Percentiles rank a stretch among this genome's conserved stretches.
phyloP scores from a whole-genome alignment of 257 asterid species.

The Sherardia arvensis region DNA sequence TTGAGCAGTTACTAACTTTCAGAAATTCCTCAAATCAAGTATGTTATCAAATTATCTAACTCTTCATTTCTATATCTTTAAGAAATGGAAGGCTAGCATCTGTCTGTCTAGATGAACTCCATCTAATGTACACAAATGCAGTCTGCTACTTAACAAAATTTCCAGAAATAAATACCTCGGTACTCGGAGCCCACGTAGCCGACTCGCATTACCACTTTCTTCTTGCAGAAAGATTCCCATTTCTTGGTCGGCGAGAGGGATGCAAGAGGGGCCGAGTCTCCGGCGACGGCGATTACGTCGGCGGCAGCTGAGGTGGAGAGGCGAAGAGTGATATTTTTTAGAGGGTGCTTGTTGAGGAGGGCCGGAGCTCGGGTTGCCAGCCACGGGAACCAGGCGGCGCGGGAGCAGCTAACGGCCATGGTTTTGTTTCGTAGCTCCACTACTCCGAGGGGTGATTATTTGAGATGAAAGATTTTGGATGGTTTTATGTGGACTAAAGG shows the following conservation, averaged over 20 bases:
- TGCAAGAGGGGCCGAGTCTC: conserved; percentile 9
- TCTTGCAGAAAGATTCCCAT: conserved; percentile 80
- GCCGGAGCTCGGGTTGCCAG: conserved; percentile 16
- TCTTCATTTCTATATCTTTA: neutral
- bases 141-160: neutral
- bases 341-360: conserved; percentile 13
- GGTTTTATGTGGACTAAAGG: too few relatives aligned
- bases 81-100: neutral
- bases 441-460: neutral
- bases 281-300: conserved; percentile 12
- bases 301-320: conserved; percentile 21
- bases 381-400: conserved; percentile 27
- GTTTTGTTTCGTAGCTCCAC: neutral
- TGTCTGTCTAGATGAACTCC: neutral
- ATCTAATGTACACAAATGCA: neutral
- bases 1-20: too few relatives aligned
- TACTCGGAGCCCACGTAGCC: conserved; percentile 89
- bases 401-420: conserved; percentile 36
- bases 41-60: neutral
- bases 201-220: conserved; percentile 95
- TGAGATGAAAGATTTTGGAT: neutral
- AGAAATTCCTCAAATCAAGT: neutral
- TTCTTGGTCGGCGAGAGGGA: conserved; percentile 12
- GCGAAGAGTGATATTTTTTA: conserved; percentile 17
- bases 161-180: conserved; percentile 38